Base-by-base conservation (phyloP, 306 rosid species). In the Cicer bijugum region DNA sequence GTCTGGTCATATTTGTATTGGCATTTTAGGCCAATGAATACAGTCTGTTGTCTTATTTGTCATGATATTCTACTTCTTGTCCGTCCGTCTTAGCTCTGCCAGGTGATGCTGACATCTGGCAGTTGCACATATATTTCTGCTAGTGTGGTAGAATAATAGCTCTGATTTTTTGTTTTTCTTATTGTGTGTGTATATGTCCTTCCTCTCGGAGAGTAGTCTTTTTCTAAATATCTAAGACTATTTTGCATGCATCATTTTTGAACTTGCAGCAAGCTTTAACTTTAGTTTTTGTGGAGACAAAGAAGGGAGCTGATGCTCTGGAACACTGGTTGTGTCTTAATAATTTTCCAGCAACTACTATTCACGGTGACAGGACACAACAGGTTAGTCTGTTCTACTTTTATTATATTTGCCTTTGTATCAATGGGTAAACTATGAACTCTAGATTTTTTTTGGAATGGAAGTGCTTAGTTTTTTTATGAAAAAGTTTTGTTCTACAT, bases 271-370 rank as follows among this genome's bases (percentile, higher is more conserved):
- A 94, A 90, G 84, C 97, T 68, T 85, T 94, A 78, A 94, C 97
- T 23, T 86, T 94, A 79, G 97, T 94, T 55, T 91, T 94, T 85
- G 99, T 94, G 84, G 99, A 94, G 95, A 94, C 98, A 75, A 94
- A 94, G 86, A 94, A 94, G 82, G 97, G 99, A 84, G 99, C 97
- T 61, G 99, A 94, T 82, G 83, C 97, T 6, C 90, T 94, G 71
- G 99, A 94, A 80, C 85, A 91, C 57, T 94, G 97, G 97, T 66
- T 94, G 60, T 87, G 88, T 35, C 59, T 80, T 12, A 88, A 92
- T 78, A 89, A 86, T 74, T 94, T 94, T 82, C 97, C 99, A n/a
- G 99, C 99, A 67, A 94, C 99, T 58, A 91, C 95, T 74, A 94
- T 94, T 74, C 99, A 94, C 14, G 97, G 99, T 45, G 99, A 94